Evolutionary conservation across 2,329 filamentous ascomycete genomes (phyloP).

Genomic region (Emericellopsis cladophorae): DNA sequence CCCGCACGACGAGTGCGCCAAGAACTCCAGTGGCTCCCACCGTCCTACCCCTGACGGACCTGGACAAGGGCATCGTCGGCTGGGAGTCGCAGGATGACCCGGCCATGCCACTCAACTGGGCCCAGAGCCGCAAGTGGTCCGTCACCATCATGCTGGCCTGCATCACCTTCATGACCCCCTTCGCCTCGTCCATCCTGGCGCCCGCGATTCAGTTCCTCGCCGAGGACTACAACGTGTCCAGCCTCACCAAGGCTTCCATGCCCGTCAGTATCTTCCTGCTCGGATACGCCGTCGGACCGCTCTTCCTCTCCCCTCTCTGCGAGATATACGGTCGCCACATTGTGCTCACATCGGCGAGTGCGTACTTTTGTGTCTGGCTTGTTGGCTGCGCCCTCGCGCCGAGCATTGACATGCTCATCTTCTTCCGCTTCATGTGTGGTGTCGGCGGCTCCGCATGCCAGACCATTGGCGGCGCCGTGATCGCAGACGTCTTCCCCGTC

Average conservation of each 20-base stretch:
- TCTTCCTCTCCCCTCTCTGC: constrained; percentile 43
- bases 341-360: constrained; percentile 43
- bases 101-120: constrained; percentile 46
- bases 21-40: constrained; percentile 11
- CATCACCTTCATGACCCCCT: constrained; percentile 54
- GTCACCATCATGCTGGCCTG: constrained; percentile 40
- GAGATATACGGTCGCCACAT: constrained; percentile 52
- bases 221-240: constrained; percentile 7
- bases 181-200: constrained; percentile 49
- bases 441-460: constrained; percentile 42
- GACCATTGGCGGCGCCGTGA: constrained; percentile 41
- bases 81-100: constrained; percentile 49
- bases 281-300: constrained; percentile 44
- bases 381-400: constrained; percentile 52
- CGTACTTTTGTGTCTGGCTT: constrained; percentile 48
- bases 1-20: background rate
- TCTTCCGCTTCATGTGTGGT: constrained; percentile 47
- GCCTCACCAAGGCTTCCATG: constrained; percentile 27
- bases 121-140: constrained; percentile 41
- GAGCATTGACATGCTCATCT: constrained; percentile 37
- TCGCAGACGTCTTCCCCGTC: constrained; percentile 38
- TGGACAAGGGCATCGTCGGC: constrained; percentile 40
- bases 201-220: constrained; percentile 34
- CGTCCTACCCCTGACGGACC: constrained; percentile 33
- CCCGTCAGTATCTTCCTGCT: constrained; percentile 50